Evolutionary conservation across 495 filamentous ascomycete species (phyloP).

Genomic region (Neurospora sp.): DNA sequence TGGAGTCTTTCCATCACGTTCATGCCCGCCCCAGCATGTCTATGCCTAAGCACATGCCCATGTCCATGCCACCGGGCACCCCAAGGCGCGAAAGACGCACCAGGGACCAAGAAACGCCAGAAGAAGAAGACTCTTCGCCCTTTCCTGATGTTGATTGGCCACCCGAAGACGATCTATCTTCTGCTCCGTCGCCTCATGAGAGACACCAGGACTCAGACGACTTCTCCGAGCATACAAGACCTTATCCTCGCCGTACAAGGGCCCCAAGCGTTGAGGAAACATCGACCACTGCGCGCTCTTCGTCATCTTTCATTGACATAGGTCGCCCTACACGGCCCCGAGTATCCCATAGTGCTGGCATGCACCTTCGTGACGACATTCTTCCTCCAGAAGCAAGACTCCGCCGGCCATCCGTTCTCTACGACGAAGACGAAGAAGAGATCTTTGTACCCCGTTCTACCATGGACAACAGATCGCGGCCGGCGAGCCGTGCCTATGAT

Average conservation of each 20-base stretch:
- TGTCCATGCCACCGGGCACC: conserved; percentile 1
- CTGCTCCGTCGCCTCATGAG: conserved; percentile 32
- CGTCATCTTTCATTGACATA: neutral
- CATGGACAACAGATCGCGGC: neutral
- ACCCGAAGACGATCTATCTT: conserved; percentile 18
- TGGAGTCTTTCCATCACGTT: neutral
- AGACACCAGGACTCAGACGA: conserved; percentile 8
- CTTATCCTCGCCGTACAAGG: neutral
- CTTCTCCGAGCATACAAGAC: neutral
- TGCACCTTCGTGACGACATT: neutral
- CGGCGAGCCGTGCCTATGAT: neutral
- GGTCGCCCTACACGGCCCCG: neutral
- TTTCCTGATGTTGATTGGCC: conserved; percentile 33
- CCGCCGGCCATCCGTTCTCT: neutral
- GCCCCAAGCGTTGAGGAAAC: neutral
- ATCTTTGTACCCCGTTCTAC: neutral
- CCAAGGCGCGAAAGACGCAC: conserved; percentile 18
- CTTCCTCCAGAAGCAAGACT: neutral
- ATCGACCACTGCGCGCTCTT: neutral
- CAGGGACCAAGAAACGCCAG: conserved; percentile 21
- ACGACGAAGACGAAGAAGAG: neutral
- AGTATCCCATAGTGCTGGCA: neutral
- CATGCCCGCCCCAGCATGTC: neutral
- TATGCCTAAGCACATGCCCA: neutral
- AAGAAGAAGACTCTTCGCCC: conserved; percentile 24